These are phyloP conservation scores for Trichoderma pleuroti DNA, from an alignment of 2,329 filamentous ascomycete species.

Conservation along the genomic window DNA sequence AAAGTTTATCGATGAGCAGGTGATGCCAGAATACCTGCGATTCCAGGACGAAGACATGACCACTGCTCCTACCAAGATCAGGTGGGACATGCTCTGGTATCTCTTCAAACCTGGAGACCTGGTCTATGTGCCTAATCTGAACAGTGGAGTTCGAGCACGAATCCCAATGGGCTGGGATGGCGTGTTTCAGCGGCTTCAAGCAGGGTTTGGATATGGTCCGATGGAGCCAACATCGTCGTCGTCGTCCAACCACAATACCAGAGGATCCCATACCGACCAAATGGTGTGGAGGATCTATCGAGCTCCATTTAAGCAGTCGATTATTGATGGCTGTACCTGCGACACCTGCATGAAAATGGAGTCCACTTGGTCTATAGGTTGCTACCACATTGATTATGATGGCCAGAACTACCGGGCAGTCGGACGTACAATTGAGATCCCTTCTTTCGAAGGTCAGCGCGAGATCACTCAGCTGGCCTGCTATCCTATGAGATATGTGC, in stretches of 20 bases:
- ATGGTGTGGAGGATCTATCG: conserved; percentile 11
- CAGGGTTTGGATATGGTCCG: background rate
- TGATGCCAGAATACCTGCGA: conserved; percentile 4
- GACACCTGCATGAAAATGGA: background rate
- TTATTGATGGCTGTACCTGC: conserved; percentile 2
- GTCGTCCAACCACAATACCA: background rate
- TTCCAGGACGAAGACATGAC: background rate
- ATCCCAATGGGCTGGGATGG: background rate
- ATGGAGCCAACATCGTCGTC: background rate
- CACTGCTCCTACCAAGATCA: background rate
- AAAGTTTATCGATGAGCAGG: conserved; percentile 9
- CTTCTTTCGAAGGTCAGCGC: conserved; percentile 3
- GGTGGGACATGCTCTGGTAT: conserved; percentile 15
- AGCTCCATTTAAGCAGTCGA: background rate
- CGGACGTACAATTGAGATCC: background rate
- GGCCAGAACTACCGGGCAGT: conserved; percentile 3
- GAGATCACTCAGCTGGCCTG: conserved; percentile 11
- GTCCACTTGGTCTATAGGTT: background rate
- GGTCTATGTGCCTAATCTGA: conserved; percentile 2
- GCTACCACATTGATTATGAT: conserved; percentile 19
- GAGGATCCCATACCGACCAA: conserved; percentile 5
- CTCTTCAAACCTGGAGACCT: conserved; percentile 10
- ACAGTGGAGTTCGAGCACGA: conserved; percentile 3
- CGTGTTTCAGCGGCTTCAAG: conserved; percentile 1
- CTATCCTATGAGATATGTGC: conserved; percentile 14